These are phyloP conservation scores for Paramecium bursaria DNA, from an alignment of 73 alveolate species.

Conservation along the genomic window DNA sequence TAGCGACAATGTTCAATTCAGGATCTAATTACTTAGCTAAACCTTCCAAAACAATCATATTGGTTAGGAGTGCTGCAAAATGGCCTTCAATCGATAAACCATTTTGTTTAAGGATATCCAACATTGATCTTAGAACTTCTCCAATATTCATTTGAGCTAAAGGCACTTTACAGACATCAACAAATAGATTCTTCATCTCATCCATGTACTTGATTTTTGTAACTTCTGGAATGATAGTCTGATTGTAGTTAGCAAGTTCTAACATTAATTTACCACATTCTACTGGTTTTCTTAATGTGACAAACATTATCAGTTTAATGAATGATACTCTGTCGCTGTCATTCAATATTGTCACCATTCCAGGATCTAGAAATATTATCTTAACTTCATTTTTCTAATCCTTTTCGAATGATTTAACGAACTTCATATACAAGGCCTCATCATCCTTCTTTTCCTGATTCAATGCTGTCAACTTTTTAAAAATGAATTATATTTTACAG, in stretches of 20 bases:
- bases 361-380: slow-evolving; percentile 37
- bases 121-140: slow-evolving; percentile 45
- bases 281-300: slow-evolving; percentile 41
- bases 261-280: slow-evolving; percentile 58
- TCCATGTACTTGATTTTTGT: slow-evolving; percentile 39
- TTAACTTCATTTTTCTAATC: slow-evolving; percentile 16
- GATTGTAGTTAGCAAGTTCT: slow-evolving; percentile 19
- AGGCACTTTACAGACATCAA: slow-evolving; percentile 49
- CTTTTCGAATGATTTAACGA: too few relatives aligned
- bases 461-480: slow-evolving; percentile 12
- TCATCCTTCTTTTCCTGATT: slow-evolving; percentile 31
- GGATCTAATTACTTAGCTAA: slow-evolving; percentile 46
- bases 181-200: slow-evolving; percentile 36
- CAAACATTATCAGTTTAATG: slow-evolving; percentile 51
- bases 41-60: slow-evolving; percentile 58
- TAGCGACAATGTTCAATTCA: slow-evolving; percentile 33
- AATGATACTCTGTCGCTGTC: slow-evolving; percentile 35
- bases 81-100: slow-evolving; percentile 60
- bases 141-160: slow-evolving; percentile 62
- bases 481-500: neutral
- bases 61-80: slow-evolving; percentile 49
- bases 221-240: slow-evolving; percentile 9
- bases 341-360: slow-evolving; percentile 53
- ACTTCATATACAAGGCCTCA: neutral
- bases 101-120: slow-evolving; percentile 29